A percentile compares a stretch with the other conserved stretches of the same genome.
These are phyloP conservation scores for Eruca vesicaria DNA, from an alignment of 441 rosid genomes.

Conservation along the genomic window DNA sequence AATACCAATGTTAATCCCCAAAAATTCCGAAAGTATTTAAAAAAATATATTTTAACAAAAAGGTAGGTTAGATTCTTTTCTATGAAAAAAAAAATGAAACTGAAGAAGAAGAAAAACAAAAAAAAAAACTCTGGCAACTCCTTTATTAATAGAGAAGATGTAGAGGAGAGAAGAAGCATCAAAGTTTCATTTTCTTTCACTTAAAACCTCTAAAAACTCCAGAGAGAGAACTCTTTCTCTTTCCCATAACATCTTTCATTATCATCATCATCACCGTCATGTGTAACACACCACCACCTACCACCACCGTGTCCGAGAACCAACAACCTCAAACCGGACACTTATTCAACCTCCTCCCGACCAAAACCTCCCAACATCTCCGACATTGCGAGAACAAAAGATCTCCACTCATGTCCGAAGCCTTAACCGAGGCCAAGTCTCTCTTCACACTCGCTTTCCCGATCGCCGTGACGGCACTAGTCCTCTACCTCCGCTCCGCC, in stretches of 20 bases:
- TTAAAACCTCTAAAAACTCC: slow-evolving; percentile 10
- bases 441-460: slow-evolving; percentile 78
- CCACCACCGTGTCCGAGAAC: slow-evolving; percentile 35
- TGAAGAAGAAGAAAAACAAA: neutral
- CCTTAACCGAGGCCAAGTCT: slow-evolving; percentile 57
- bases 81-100: neutral
- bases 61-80: slow-evolving; percentile 21
- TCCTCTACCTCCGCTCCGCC: slow-evolving; percentile 83
- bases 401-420: slow-evolving; percentile 31
- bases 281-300: slow-evolving; percentile 50
- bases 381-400: slow-evolving; percentile 31
- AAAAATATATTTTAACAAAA: neutral
- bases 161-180: slow-evolving; percentile 22
- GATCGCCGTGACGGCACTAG: slow-evolving; percentile 72
- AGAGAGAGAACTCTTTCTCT: slow-evolving; percentile 48
- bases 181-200: slow-evolving; percentile 17
- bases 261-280: slow-evolving; percentile 34
- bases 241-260: slow-evolving; percentile 5
- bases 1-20: neutral
- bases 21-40: neutral
- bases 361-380: slow-evolving; percentile 35
- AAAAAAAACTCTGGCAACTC: slow-evolving; percentile 11
- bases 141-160: slow-evolving; percentile 36
- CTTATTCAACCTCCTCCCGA: slow-evolving; percentile 34
- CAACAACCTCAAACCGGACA: slow-evolving; percentile 36